Percentiles rank a stretch among this genome's conserved stretches.
Evolutionary conservation across 805 yeast species (phyloP).

Genomic region (Lachancea kluyveri): DNA sequence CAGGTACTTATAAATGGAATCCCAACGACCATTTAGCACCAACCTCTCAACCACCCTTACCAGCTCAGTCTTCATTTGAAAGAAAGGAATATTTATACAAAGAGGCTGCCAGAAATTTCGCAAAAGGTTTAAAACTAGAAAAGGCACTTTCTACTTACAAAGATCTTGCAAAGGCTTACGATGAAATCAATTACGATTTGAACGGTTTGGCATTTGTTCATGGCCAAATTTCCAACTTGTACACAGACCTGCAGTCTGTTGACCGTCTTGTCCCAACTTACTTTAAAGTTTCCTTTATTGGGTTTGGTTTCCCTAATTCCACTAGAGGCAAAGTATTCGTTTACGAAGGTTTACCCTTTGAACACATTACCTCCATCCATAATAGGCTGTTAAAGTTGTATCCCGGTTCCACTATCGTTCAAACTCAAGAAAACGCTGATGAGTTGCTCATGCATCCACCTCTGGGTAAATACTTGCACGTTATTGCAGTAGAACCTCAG

Average conservation of each 20-base stretch:
- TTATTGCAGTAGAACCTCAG: conserved; percentile 63
- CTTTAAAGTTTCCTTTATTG: conserved; percentile 74
- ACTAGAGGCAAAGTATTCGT: conserved; percentile 72
- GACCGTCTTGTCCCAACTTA: conserved; percentile 73
- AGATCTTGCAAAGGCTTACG: conserved; percentile 71
- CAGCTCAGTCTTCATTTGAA: conserved; percentile 75
- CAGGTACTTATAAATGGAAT: conserved; percentile 72
- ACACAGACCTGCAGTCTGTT: conserved; percentile 55
- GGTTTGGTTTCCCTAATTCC: conserved; percentile 76
- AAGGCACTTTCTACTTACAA: conserved; percentile 75
- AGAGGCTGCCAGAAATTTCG: conserved; percentile 62
- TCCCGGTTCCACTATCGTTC: conserved; percentile 74
- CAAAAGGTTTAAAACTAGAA: conserved; percentile 68
- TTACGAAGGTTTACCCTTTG: conserved; percentile 83
- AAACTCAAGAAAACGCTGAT: conserved; percentile 50
- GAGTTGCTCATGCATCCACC: conserved; percentile 44
- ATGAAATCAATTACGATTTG: conserved; percentile 65
- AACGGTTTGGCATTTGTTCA: conserved; percentile 69
- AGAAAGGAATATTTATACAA: conserved; percentile 69
- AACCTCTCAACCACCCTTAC: conserved; percentile 60
- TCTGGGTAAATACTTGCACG: conserved; percentile 68
- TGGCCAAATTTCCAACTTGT: conserved; percentile 60
- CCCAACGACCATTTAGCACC: conserved; percentile 49
- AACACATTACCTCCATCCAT: conserved; percentile 77
- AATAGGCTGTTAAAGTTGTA: conserved; percentile 66